Evolutionary conservation across 805 yeast genomes (phyloP), one percentile per base, ranked within the genome.

Genomic region (Cyberlindnera misumaiensis): DNA sequence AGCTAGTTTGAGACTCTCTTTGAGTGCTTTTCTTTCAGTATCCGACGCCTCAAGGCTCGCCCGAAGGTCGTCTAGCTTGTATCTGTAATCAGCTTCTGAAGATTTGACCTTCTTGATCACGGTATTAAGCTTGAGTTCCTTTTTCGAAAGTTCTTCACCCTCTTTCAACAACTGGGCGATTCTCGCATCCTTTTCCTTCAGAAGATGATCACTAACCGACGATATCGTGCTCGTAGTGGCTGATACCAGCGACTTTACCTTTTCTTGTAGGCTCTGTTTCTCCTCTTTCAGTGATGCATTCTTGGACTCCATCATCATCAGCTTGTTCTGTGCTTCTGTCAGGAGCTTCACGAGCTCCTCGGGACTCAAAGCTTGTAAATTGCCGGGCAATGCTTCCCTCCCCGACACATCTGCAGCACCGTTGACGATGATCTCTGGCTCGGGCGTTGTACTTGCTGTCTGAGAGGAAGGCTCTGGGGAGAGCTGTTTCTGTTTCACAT

Each of bases 131-230:
- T 73, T 75, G 20, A 86, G 67, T 50, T 90, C 97, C 43, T 75
- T 78, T 42, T 71, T 70, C 0, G 93, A 77, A 28, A 87, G 60
- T 17, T 72, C 75, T 45, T 82, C 80, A 4, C 95, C 95, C 58
- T 88, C 96, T 39, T 73, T 76, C 53, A 83, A 54, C 22, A 89
- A 62, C 40, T 80, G 78, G 13, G 73, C 71, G 18, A 89, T 77
- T 24, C 77, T 73, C 11, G 65, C 70, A 36, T 88, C 64, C 65
- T 80, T 49, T 59, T 74, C 54, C 31, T 48, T 51, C 15, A 52
- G 9, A 4, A 58, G 39, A 59, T 69, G 45, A 48, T 64, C 45
- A 40, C 55, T 42, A 2, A 38, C 38, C 11, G 25, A 4, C 9
- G 35, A 25, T 24, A 8, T 18, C 29, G 18, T 4, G 9, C 26